Percentiles rank a stretch among this genome's conserved stretches.
Conservation (phyloP, 768 basidiomycete genomes). For the Boletus coccyginus region DNA sequence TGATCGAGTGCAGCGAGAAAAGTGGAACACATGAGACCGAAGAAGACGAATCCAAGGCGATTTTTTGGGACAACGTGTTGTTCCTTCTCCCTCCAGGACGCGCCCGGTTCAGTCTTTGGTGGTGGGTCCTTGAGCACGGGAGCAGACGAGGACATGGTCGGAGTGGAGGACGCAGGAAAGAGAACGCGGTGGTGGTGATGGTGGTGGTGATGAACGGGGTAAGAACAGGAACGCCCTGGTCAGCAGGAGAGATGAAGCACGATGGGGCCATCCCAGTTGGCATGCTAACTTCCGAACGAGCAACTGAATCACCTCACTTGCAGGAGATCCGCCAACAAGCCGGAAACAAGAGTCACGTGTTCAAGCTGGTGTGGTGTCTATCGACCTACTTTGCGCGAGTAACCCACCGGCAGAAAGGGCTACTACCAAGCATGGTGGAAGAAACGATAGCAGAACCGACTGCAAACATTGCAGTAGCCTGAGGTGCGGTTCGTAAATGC, state of each 20-base stretch:
- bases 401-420: background rate
- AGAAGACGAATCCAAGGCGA: slow-evolving; percentile 40
- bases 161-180: background rate
- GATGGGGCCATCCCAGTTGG: too few species aligned
- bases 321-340: too few species aligned
- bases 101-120: slow-evolving; percentile 23
- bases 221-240: background rate
- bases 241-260: background rate
- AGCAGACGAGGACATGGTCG: slow-evolving; percentile 8
- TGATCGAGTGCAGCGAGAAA: slow-evolving; percentile 52
- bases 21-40: slow-evolving; percentile 41
- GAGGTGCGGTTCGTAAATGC: background rate
- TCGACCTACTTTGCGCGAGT: background rate
- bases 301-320: too few species aligned
- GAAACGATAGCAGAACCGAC: background rate
- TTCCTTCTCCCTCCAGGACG: slow-evolving; percentile 39
- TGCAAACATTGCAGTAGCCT: too few species aligned
- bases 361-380: background rate
- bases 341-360: background rate
- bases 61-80: slow-evolving; percentile 44
- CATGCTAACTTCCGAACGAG: too few species aligned
- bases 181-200: background rate
- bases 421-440: background rate
- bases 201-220: too few species aligned
- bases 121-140: background rate